These are phyloP conservation scores for Taiozyma sp. DNA, from an alignment of 1,139 yeast species.

Conservation along the genomic window DNA sequence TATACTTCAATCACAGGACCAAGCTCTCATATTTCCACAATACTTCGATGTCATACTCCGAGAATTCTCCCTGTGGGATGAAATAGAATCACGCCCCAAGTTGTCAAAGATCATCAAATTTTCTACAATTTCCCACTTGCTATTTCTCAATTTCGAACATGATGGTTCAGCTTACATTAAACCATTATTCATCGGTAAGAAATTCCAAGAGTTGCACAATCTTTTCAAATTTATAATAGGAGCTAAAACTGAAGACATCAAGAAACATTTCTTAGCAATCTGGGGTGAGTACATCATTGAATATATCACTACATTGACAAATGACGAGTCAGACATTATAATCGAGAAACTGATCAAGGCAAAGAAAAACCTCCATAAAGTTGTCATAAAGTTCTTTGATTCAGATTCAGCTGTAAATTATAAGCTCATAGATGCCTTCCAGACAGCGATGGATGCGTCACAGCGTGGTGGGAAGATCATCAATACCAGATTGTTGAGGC, in stretches of 20 bases:
- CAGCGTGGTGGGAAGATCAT: slow-evolving; percentile 18
- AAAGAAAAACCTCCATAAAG: slow-evolving; percentile 11
- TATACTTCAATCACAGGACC: slow-evolving; percentile 1
- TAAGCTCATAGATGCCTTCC: slow-evolving; percentile 17
- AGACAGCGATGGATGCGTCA: slow-evolving; percentile 20
- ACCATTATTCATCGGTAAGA: slow-evolving; percentile 10
- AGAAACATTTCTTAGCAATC: background rate
- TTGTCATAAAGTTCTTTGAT: slow-evolving; percentile 8
- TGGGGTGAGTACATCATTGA: slow-evolving; percentile 14
- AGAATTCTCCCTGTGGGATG: slow-evolving; percentile 15
- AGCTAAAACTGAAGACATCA: background rate
- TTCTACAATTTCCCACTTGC: slow-evolving; percentile 1
- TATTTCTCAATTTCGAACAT: slow-evolving; percentile 9
- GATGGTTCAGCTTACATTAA: slow-evolving; percentile 5
- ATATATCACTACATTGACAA: slow-evolving; percentile 6
- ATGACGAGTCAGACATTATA: slow-evolving; percentile 4
- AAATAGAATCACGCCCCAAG: background rate
- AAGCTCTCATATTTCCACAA: slow-evolving; percentile 5
- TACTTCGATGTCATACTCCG: slow-evolving; percentile 2
- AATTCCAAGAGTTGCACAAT: slow-evolving; percentile 3
- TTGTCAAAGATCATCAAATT: slow-evolving; percentile 2
- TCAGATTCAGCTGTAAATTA: slow-evolving; percentile 13
- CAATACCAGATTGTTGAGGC: slow-evolving; percentile 26
- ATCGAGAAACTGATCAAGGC: slow-evolving; percentile 12
- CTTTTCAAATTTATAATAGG: slow-evolving; percentile 10